Base-by-base conservation (phyloP, 805 yeast species). In the Metschnikowia cerradonensis region DNA sequence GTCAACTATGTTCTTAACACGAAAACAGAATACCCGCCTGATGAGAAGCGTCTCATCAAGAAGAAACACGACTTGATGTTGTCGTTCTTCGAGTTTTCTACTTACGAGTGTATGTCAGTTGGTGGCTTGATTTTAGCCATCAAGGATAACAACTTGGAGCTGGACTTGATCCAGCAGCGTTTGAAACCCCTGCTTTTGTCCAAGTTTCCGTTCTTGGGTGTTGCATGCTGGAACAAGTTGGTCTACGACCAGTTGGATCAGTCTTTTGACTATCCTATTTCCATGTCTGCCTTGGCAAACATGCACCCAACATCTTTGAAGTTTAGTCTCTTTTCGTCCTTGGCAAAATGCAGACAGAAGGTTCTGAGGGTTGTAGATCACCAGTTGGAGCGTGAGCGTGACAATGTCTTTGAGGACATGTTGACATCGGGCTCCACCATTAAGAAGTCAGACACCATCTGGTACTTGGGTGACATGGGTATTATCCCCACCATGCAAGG, bases 391-490 rank as follows among this genome's bases (percentile, higher is more conserved):
- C 65, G 73, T 33, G 75, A 73, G 48, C 72, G 80, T 53, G 62
- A 67, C 42, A 70, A 71, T 17, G 77, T 77, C 14, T 63, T 82
- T 47, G 48, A 49, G 20, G 40, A 36, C 30, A 56, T 58, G 61
- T 35, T 56, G 36, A 43, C 57, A 6, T 20, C 54, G 10, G 55
- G 54, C 37, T 72, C 74, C 22, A 71, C 71, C 4, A 59, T 68
- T 54, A 63, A 66, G 46, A 67, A 68, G 15, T 65, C 63, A 44
- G 66, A 64, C 41, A 61, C 68, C 40, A 65, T 80, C 47, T 82
- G 86, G 85, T 82, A 82, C 61, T 68, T 82, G 54, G 72, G 78
- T 42, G 85, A 82, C 61, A 70, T 82, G 48, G 85, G 85, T 39
- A 80, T 82, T 22, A 67, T 78, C 41, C 83, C 84, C 6, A 63